Evolutionary conservation across 202 grass and related monocot genomes (phyloP), one percentile per base, ranked within the genome.

Genomic region (Zoysia matrella): DNA sequence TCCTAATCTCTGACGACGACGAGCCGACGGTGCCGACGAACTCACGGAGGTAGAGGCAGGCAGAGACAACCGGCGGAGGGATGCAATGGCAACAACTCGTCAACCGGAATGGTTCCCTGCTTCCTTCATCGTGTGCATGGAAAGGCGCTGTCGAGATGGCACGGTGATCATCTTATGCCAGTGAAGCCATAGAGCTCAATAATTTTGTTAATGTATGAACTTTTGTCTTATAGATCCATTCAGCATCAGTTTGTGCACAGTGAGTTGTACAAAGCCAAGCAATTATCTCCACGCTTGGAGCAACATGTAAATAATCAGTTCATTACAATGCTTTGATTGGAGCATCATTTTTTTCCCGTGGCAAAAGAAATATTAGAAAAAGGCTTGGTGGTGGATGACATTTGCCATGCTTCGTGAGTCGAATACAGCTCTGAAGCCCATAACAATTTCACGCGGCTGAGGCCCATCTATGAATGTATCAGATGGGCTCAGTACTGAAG

Each of bases 301-400:
- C 71, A 63, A 53, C 65, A 84, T 4, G 41, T 61, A 69, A 71
- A 63, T 53, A 11, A 62, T 73, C 75, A 79, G 68, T 72, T 79
- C 83, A 73, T 73, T 51, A 56, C 50, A 79, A 73, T 48, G 52
- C 13, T 74, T 36, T 36, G 52, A 44, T 52, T 12, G 49, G 42
- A 67, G 14, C 30, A 36, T 36, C 30, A 36, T 36, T 36, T 36
- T 36, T 74, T 16, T 52, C 15, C 15, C 69, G 11, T 39, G 46
- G 77, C 13, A 7, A 54, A 53, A 39, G 47, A 47, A 61, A 41
- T n/a, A 9, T 60, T 13, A 50, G 5, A 36, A 36, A 36, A 36
- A 36, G 30, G 44, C 7, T 11, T 11, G 55, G 75, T 86, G 30
- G 30, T 36, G 30, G 30, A 36, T 36, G 30, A 36, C 30, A 36